These are phyloP conservation scores for Trichoderma guizhouense DNA, from an alignment of 2,329 filamentous ascomycete species.

Conservation along the genomic window DNA sequence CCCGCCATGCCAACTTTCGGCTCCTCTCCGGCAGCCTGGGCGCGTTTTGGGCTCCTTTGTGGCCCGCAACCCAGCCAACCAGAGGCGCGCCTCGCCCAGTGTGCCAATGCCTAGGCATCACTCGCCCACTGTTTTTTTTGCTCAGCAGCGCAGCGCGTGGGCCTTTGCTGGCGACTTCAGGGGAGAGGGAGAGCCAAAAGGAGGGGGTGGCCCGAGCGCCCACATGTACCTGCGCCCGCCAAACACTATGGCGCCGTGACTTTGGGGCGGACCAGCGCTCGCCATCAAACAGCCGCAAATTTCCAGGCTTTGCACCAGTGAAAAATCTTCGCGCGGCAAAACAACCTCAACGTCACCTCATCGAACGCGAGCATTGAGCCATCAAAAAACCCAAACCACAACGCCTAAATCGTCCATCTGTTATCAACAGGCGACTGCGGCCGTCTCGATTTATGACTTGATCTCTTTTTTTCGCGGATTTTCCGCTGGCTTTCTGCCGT, in stretches of 20 bases:
- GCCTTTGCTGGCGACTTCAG: slow-evolving; percentile 12
- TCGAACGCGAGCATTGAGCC: slow-evolving; percentile 45
- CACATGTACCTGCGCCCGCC: slow-evolving; percentile 28
- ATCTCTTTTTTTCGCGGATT: slow-evolving; percentile 62
- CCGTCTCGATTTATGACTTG: slow-evolving; percentile 58
- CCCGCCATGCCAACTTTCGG: not conserved
- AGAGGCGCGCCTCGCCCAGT: slow-evolving; percentile 16
- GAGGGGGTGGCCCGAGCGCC: slow-evolving; percentile 32
- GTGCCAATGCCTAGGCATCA: slow-evolving; percentile 8
- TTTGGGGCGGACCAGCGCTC: slow-evolving; percentile 22
- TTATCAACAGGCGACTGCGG: slow-evolving; percentile 48
- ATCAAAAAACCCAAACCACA: slow-evolving; percentile 54
- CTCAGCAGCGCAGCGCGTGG: not conserved
- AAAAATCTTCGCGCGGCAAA: slow-evolving; percentile 56
- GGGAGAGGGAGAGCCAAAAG: slow-evolving; percentile 28
- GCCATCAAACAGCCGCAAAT: slow-evolving; percentile 27
- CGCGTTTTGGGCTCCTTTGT: not conserved
- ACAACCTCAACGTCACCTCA: slow-evolving; percentile 56
- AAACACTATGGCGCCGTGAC: slow-evolving; percentile 26
- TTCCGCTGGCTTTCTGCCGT: slow-evolving; percentile 49
- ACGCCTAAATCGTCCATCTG: slow-evolving; percentile 50
- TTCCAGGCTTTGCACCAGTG: slow-evolving; percentile 36
- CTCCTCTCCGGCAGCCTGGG: not conserved
- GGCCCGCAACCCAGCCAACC: slow-evolving; percentile 17
- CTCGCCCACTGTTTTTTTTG: slow-evolving; percentile 3